phyloP scores from a whole-genome alignment of 140 eudicot species.

The Ambrosia hybrid region DNA sequence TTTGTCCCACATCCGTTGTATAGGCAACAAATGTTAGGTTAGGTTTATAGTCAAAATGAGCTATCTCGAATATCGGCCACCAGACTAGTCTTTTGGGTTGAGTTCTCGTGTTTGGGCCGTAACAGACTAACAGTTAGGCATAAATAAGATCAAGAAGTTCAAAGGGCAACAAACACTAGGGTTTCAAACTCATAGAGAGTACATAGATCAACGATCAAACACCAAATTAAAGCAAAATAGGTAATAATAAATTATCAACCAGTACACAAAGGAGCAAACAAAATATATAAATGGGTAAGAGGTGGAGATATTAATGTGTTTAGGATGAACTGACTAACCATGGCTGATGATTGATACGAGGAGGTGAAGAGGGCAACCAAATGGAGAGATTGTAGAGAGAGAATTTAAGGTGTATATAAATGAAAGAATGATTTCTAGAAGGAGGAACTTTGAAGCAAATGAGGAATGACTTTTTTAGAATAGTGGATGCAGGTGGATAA shows the following conservation, averaged over 20 bases:
- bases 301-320: neutral
- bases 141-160: slow-evolving; percentile 30
- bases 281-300: neutral
- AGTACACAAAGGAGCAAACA: neutral
- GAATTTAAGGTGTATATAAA: slow-evolving; percentile 19
- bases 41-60: too few species aligned
- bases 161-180: too few species aligned
- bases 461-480: neutral
- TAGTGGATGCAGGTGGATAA: too few species aligned
- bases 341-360: slow-evolving; percentile 25
- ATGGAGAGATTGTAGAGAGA: slow-evolving; percentile 5
- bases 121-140: neutral
- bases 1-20: too few species aligned
- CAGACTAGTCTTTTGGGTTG: too few species aligned
- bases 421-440: neutral
- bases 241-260: neutral
- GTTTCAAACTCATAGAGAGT: neutral
- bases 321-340: slow-evolving; percentile 29
- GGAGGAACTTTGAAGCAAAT: slow-evolving; percentile 21
- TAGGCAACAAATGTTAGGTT: too few species aligned
- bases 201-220: slow-evolving; percentile 22
- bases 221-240: slow-evolving; percentile 1
- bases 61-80: too few species aligned
- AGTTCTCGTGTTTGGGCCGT: too few species aligned
- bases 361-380: slow-evolving; percentile 3